Base-by-base conservation (phyloP, 768 basidiomycete species). In the Mycena capillaripes region DNA sequence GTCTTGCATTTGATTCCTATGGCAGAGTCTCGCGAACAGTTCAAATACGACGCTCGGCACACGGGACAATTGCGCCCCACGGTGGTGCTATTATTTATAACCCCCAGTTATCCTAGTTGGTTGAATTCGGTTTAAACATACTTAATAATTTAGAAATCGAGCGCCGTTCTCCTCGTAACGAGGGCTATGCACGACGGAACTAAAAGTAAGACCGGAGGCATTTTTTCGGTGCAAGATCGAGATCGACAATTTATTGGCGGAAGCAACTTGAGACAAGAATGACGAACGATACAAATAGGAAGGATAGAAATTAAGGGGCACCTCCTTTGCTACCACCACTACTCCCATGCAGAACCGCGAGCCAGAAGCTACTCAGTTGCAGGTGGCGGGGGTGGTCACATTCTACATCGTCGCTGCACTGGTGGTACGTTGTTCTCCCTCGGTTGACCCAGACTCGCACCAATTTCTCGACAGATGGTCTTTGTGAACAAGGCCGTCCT, bases 371-470 rank as follows among this genome's bases (percentile, higher is more conserved):
- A 59, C 67, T 58, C 75, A 72, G 40, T 66, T 79, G 65, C 77
- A 85, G 71, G 85, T 90, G 25, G 84, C 85, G 17, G 83, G 79
- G 19, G 89, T 90, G 29, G 86, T 89, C 57, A 71, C 79, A 9
- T 90, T 89, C 78, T 90, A 89, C 81, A 89, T 90, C 85, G 76
- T 79, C 29, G 85, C 89, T 5, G 89, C 89, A 7, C 75, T 90
- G 34, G 84, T 90, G 69, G 88, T 89, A 75, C 74, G 88, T 70
- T 62, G n/a, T n/a, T 21, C 34, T 4, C 46, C 64, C 50, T 42
- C 59, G n/a, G n/a, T n/a, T n/a, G n/a, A n/a, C n/a, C n/a, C n/a
- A n/a, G n/a, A n/a, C n/a, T n/a, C n/a, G n/a, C n/a, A n/a, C n/a
- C n/a, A n/a, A n/a, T n/a, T n/a, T n/a, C n/a, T n/a, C n/a, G n/a